Evolutionary conservation across 352 stramenopile genomes (phyloP).

Genomic region (Blastocystis sp.): DNA sequence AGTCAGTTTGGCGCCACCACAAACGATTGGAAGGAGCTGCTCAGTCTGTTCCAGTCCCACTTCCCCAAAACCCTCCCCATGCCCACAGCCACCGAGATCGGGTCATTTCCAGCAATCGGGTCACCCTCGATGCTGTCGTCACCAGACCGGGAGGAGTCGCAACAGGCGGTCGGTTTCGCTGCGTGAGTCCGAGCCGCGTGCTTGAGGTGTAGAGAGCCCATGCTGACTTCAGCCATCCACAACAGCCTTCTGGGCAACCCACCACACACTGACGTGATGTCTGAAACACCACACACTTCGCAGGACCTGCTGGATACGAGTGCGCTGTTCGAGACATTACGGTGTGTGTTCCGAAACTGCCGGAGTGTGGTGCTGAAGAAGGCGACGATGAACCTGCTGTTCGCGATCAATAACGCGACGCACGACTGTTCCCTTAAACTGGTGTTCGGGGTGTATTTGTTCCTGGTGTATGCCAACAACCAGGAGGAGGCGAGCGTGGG

Average conservation of each 20-base stretch:
- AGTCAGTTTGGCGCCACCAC: constrained; percentile 28
- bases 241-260: neutral
- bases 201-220: neutral
- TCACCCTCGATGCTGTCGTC: too few relatives aligned
- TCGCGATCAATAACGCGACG: neutral
- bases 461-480: neutral
- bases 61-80: too few relatives aligned
- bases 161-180: neutral
- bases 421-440: neutral
- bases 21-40: constrained; percentile 44
- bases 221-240: neutral
- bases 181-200: neutral
- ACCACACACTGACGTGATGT: too few relatives aligned
- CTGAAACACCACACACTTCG: neutral
- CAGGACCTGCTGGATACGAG: neutral
- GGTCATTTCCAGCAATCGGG: too few relatives aligned
- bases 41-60: neutral
- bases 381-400: neutral
- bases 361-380: constrained; percentile 12
- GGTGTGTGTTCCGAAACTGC: neutral
- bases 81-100: neutral
- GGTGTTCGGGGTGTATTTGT: neutral
- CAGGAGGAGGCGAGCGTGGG: neutral
- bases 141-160: neutral
- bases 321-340: neutral